phyloP scores from a whole-genome alignment of 345 rosid genomes.

The Schrenkiella parvula region DNA sequence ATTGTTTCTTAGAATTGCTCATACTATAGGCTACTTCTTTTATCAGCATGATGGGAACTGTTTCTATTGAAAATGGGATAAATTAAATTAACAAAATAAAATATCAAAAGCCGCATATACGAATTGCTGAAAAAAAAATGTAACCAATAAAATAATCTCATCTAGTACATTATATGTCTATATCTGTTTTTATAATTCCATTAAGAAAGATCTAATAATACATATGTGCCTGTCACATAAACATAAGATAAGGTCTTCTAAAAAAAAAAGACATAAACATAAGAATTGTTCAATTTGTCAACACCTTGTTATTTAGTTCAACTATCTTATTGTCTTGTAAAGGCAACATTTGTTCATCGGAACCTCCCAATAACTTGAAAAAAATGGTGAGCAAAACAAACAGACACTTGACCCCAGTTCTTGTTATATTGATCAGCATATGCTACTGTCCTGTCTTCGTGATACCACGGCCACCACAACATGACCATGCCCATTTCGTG shows the following conservation, averaged over 20 bases:
- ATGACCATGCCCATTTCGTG: conserved; percentile 6
- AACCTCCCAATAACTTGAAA: not conserved
- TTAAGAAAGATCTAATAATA: not conserved
- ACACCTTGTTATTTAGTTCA: not conserved
- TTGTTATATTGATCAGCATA: conserved; percentile 1
- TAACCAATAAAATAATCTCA: not conserved
- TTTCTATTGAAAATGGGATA: not conserved
- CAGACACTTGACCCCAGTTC: not conserved
- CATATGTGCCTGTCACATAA: conserved; percentile 1
- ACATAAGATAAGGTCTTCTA: no score
- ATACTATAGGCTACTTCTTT: not conserved
- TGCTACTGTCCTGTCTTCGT: not conserved
- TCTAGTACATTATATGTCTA: not conserved
- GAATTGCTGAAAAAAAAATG: not conserved
- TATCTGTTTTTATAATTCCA: conserved; percentile 1
- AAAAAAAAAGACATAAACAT: conserved; percentile 19
- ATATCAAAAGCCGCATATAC: not conserved
- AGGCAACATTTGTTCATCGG: conserved; percentile 4
- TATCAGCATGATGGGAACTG: not conserved
- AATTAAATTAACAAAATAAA: not conserved
- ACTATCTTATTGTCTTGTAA: not conserved
- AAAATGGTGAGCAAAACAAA: conserved; percentile 12
- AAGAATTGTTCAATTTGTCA: conserved; percentile 21
- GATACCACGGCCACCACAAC: not conserved
- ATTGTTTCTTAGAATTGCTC: not conserved